phyloP scores from a whole-genome alignment of 257 asterid genomes.

The Catharanthus roseus region DNA sequence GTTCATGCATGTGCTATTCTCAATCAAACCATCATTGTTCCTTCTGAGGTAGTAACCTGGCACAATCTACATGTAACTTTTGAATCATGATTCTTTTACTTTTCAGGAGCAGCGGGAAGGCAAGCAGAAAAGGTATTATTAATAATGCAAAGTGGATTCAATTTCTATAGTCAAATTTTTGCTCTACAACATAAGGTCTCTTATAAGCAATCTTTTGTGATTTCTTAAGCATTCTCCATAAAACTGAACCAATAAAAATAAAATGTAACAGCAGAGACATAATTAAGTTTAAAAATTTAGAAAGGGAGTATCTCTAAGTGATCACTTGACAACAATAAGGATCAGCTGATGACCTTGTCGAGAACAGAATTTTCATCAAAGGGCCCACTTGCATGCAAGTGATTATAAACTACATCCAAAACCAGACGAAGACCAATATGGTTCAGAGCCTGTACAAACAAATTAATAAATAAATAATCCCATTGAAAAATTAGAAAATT shows the following conservation, averaged over 20 bases:
- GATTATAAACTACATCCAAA: constrained; percentile 92
- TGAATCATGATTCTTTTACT: constrained; percentile 5
- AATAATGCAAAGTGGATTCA: background rate
- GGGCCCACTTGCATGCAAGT: constrained; percentile 85
- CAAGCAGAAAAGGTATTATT: background rate
- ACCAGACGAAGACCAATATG: constrained; percentile 76
- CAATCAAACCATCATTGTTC: constrained; percentile 74
- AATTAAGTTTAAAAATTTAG: background rate
- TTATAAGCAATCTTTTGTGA: background rate
- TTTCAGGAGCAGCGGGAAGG: background rate
- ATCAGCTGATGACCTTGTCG: constrained; percentile 63
- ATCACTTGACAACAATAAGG: background rate
- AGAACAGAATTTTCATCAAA: constrained; percentile 56
- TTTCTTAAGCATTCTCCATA: background rate
- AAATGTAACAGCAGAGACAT: background rate
- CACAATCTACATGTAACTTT: constrained; percentile 63
- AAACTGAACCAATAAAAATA: background rate
- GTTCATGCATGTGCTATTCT: constrained; percentile 80
- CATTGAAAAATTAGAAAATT: background rate
- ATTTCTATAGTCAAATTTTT: background rate
- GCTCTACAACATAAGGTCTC: background rate
- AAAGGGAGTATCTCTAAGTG: background rate
- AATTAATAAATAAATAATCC: background rate
- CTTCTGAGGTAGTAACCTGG: constrained; percentile 96
- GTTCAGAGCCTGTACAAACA: constrained; percentile 65